A percentile compares a stretch with the other conserved stretches of the same genome.
phyloP scores from a whole-genome alignment of 176 grass and related monocot species.

The Aechmea fasciata region DNA sequence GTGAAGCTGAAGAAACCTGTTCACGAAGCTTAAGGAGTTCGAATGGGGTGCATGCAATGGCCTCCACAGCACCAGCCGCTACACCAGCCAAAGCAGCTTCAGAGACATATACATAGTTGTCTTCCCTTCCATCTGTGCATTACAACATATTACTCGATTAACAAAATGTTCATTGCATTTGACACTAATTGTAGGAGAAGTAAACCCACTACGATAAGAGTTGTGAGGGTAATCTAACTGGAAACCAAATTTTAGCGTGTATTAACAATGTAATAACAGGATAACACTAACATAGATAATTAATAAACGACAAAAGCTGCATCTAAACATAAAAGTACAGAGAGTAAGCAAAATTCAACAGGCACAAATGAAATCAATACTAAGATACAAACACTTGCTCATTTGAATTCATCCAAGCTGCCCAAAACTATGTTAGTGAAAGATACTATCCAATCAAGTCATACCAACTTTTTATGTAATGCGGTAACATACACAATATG shows the following conservation, averaged over 20 bases:
- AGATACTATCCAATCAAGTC: too few relatives aligned
- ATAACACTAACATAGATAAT: background rate
- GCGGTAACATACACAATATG: too few relatives aligned
- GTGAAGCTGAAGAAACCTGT: constrained; percentile 58
- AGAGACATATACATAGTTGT: constrained; percentile 67
- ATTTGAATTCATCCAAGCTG: too few relatives aligned
- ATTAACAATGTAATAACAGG: background rate
- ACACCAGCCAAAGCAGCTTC: constrained; percentile 84
- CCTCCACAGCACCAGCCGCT: constrained; percentile 54
- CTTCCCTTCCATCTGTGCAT: constrained; percentile 64
- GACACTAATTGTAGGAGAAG: background rate
- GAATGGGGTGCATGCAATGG: constrained; percentile 68
- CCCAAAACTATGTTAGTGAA: too few relatives aligned
- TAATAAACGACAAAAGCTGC: background rate
- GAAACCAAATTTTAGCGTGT: background rate
- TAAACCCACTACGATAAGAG: background rate
- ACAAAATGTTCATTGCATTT: background rate
- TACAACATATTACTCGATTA: background rate
- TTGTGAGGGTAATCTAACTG: background rate
- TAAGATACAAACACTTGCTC: too few relatives aligned
- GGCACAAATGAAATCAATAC: too few relatives aligned
- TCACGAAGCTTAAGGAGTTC: constrained; percentile 73
- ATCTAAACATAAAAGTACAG: background rate
- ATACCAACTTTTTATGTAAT: too few relatives aligned
- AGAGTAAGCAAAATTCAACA: too few relatives aligned